A percentile compares a stretch with the other conserved stretches of the same genome.
Evolutionary conservation across 768 basidiomycete genomes (phyloP).

Genomic region (Pleurotus platypus): DNA sequence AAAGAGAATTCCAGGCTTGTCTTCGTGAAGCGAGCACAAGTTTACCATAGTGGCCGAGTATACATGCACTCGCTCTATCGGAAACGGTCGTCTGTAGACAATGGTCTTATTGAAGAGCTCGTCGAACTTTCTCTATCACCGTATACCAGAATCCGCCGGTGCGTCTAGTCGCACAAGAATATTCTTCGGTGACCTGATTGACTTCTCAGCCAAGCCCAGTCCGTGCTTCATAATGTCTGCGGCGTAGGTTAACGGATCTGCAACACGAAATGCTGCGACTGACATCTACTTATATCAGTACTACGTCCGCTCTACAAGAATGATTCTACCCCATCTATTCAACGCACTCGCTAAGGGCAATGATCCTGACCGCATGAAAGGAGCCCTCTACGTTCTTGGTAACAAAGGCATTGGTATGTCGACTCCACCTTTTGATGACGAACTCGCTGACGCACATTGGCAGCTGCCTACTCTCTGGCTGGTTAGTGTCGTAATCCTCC

Average conservation of each 20-base stretch:
- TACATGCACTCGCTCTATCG: slow-evolving; percentile 79
- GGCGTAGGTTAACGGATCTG: slow-evolving; percentile 40
- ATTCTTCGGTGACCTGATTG: neutral
- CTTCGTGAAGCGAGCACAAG: slow-evolving; percentile 73
- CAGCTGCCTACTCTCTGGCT: slow-evolving; percentile 66
- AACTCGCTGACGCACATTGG: slow-evolving; percentile 9
- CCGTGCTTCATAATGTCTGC: slow-evolving; percentile 58
- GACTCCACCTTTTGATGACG: neutral
- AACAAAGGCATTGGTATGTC: slow-evolving; percentile 64
- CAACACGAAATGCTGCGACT: neutral
- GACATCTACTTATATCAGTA: slow-evolving; percentile 35
- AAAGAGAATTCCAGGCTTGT: slow-evolving; percentile 73
- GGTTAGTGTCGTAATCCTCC: slow-evolving; percentile 36
- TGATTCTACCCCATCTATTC: slow-evolving; percentile 57
- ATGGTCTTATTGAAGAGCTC: slow-evolving; percentile 62
- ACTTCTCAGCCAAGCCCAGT: slow-evolving; percentile 58
- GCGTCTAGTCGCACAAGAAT: slow-evolving; percentile 13
- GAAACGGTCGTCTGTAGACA: slow-evolving; percentile 69
- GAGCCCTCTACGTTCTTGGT: slow-evolving; percentile 79
- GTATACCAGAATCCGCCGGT: slow-evolving; percentile 78
- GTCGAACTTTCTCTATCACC: slow-evolving; percentile 75
- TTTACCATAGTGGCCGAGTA: slow-evolving; percentile 72
- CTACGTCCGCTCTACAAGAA: slow-evolving; percentile 69
- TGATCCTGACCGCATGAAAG: slow-evolving; percentile 94
- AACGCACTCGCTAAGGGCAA: slow-evolving; percentile 65